phyloP scores from a whole-genome alignment of 345 rosid species.

The Eucalyptus marginata region DNA sequence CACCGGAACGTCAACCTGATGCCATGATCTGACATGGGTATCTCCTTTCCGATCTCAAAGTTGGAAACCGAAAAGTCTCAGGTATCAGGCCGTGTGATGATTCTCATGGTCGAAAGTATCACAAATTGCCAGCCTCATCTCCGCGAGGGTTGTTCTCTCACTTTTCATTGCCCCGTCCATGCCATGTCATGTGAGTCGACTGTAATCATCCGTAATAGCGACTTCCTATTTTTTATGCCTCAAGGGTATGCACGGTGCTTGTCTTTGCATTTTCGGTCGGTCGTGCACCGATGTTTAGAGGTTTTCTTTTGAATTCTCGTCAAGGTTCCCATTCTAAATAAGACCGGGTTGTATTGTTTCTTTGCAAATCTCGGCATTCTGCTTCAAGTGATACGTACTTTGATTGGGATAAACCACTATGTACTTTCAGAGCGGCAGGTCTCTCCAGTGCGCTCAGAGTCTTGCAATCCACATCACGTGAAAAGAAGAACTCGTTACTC shows the following conservation, averaged over 20 bases:
- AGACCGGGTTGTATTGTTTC: not conserved
- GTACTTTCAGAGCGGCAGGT: not conserved
- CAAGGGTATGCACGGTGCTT: not conserved
- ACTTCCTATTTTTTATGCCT: not conserved
- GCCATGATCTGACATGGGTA: not conserved
- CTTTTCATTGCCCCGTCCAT: not conserved
- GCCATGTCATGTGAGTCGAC: not conserved
- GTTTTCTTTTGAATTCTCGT: not conserved
- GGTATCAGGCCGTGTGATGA: not conserved
- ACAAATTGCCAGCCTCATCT: not conserved
- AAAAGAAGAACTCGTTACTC: not conserved
- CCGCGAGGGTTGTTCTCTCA: not conserved
- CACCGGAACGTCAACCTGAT: constrained; percentile 38
- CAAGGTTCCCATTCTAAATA: not conserved
- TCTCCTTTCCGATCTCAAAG: not conserved
- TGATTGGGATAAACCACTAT: not conserved
- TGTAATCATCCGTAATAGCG: not conserved
- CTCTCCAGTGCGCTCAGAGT: not conserved
- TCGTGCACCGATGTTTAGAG: not conserved
- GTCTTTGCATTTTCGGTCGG: not conserved
- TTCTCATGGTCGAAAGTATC: not conserved
- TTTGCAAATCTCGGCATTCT: not conserved
- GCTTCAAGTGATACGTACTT: not conserved
- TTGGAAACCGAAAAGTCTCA: not conserved
- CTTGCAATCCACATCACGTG: not conserved